Conservation (phyloP, 108 stramenopile genomes). For the Skeletonema marinoi region DNA sequence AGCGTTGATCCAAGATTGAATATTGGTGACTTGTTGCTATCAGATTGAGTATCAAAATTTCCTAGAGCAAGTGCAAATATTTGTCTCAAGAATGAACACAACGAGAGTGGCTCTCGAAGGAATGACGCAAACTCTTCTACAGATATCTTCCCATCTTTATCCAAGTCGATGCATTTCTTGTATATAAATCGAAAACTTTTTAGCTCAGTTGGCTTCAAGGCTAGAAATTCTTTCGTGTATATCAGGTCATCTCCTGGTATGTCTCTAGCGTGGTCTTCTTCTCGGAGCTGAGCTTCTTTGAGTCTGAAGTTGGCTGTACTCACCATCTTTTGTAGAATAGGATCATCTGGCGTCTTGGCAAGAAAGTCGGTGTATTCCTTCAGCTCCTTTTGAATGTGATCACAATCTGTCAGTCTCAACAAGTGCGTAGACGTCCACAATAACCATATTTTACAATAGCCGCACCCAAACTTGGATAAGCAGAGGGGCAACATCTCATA, state of each 20-base stretch:
- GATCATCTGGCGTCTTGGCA: slow-evolving; percentile 25
- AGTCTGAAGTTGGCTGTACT: slow-evolving; percentile 24
- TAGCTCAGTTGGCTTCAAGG: slow-evolving; percentile 17
- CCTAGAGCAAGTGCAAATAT: slow-evolving; percentile 37
- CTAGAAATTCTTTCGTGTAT: slow-evolving; percentile 46
- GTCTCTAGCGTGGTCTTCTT: slow-evolving; percentile 38
- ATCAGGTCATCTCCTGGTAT: slow-evolving; percentile 37
- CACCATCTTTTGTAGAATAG: slow-evolving; percentile 35
- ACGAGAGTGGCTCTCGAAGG: slow-evolving; percentile 30
- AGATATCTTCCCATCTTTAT: slow-evolving; percentile 30
- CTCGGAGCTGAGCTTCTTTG: slow-evolving; percentile 35
- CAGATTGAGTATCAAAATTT: neutral
- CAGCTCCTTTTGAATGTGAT: slow-evolving; percentile 40
- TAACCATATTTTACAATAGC: slow-evolving; percentile 38
- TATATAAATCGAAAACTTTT: slow-evolving; percentile 21
- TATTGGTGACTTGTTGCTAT: slow-evolving; percentile 11
- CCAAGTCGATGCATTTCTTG: slow-evolving; percentile 22
- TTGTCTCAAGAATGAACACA: slow-evolving; percentile 30
- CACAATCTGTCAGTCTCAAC: slow-evolving; percentile 27
- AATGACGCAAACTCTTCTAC: slow-evolving; percentile 35
- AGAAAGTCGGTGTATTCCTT: slow-evolving; percentile 41
- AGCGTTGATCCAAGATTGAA: slow-evolving; percentile 41
- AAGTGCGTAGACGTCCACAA: slow-evolving; percentile 26
- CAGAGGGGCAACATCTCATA: slow-evolving; percentile 39
- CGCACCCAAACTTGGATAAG: slow-evolving; percentile 34